A percentile compares a stretch with the other conserved stretches of the same genome.
phyloP scores from a whole-genome alignment of 1,284 basidiomycete genomes.

The Fomes fomentarius region DNA sequence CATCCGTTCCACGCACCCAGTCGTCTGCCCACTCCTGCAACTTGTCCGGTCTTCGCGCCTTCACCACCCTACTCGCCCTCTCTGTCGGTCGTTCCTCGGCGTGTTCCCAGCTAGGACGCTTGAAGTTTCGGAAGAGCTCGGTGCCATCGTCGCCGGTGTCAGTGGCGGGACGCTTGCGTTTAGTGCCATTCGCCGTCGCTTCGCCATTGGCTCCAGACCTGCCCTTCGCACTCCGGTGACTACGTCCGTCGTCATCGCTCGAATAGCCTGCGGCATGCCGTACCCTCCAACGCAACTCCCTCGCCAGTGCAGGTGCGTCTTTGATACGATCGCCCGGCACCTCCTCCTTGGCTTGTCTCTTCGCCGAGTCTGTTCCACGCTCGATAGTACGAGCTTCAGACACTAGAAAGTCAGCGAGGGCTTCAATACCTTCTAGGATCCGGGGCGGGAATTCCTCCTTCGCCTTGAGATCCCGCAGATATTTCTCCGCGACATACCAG shows the following conservation, averaged over 20 bases:
- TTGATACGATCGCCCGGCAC: constrained; percentile 81
- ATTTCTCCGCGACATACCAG: constrained; percentile 88
- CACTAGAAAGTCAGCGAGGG: constrained; percentile 80
- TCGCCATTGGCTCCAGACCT: constrained; percentile 20
- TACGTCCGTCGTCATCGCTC: constrained; percentile 68
- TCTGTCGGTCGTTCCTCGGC: constrained; percentile 47
- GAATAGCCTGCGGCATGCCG: constrained; percentile 63
- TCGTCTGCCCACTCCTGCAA: constrained; percentile 37
- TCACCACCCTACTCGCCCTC: constrained; percentile 39
- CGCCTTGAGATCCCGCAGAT: constrained; percentile 70
- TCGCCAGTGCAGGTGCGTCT: constrained; percentile 75
- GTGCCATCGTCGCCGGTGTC: constrained; percentile 34
- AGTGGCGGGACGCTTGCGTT: constrained; percentile 48
- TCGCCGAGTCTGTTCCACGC: constrained; percentile 58
- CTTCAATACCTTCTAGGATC: constrained; percentile 71
- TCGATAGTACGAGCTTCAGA: constrained; percentile 74
- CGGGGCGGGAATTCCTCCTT: constrained; percentile 63
- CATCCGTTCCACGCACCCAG: constrained; percentile 41
- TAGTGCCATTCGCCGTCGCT: constrained; percentile 28
- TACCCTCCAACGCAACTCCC: constrained; percentile 83
- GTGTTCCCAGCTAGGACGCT: constrained; percentile 65
- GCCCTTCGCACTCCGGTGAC: constrained; percentile 31
- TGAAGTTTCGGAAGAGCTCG: constrained; percentile 63
- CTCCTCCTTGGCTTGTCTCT: constrained; percentile 77
- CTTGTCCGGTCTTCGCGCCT: constrained; percentile 38